phyloP scores from a whole-genome alignment of 257 asterid species.

The Forsythia suspensa region DNA sequence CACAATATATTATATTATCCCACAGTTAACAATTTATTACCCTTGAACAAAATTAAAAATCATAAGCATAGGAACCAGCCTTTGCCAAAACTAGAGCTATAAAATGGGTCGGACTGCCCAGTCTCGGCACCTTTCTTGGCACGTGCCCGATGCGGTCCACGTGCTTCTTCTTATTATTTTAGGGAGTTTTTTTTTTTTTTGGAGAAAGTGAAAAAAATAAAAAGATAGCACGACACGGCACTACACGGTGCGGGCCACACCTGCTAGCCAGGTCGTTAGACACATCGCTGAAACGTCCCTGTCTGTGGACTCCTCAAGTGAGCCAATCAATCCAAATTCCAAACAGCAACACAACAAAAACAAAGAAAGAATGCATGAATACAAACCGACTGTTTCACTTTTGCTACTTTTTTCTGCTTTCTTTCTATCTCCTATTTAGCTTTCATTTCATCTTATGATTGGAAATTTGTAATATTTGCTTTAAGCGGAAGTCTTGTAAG shows the following conservation, averaged over 20 bases:
- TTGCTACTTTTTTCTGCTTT: slow-evolving; percentile 11
- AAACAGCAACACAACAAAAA: slow-evolving; percentile 36
- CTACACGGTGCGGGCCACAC: background rate
- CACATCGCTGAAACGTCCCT: background rate
- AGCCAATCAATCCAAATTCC: slow-evolving; percentile 22
- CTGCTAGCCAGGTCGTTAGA: background rate
- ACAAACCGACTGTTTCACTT: slow-evolving; percentile 19
- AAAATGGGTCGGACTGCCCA: background rate
- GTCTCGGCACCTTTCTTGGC: background rate
- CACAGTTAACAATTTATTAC: background rate
- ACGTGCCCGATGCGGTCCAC: background rate
- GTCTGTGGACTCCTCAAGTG: slow-evolving; percentile 1
- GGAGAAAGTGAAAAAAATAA: background rate
- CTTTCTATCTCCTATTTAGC: background rate
- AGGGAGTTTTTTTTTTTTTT: background rate
- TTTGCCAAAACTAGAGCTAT: too few species aligned
- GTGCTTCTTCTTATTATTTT: background rate
- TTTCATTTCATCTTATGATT: slow-evolving; percentile 25
- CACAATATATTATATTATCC: background rate
- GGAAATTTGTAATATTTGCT: slow-evolving; percentile 10
- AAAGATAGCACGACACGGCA: background rate
- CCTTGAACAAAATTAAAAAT: background rate
- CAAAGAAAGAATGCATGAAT: slow-evolving; percentile 17
- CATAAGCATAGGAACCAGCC: background rate
- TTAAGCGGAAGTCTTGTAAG: background rate